Evolutionary conservation across 2,329 filamentous ascomycete species (phyloP), one percentile per base, ranked within the genome.

Genomic region (Sporothrix dimorphospora): DNA sequence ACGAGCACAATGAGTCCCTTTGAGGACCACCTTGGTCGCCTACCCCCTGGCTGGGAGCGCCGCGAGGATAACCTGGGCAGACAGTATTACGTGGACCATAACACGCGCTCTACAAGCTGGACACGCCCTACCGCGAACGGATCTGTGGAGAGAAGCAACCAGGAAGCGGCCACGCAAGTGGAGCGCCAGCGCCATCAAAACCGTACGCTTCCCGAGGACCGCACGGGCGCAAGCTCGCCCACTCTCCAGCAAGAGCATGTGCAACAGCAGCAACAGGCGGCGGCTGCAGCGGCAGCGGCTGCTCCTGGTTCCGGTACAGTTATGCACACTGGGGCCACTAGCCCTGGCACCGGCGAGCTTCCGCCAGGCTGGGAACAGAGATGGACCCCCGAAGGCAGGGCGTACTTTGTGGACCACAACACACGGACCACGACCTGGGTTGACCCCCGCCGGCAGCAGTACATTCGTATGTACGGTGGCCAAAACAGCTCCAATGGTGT

Each of bases 361-460:
- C 96, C 96, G 51, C 91, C 95, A 24, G 93, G 95, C 38, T 99
- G 96, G 96, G 96, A 99, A 82, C 94, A 98, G 81, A 88, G 96
- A 77, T 94, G 93, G 82, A 99, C 96, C 0, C 95, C 96, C 0
- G 96, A 99, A 85, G 94, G 95, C 38, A 90, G 96, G 68, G 88
- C 95, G 9, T 99, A 99, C 82, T 99, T 98, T 81, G 96, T 99
- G 67, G 96, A 99, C 80, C 96, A 99, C 82, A 99, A 98, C 80
- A 98, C 96, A 11, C 90, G 96, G 75, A 98, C 96, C 1, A 99
- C 96, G 0, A 98, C 96, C 0, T 99, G 96, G 96, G 96, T 99
- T 19, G 96, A 99, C 80, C 96, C 96, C 40, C 91, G 96, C 77
- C 91, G 96, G 74, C 96, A 98, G 82, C 96, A 99, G 81, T 99